Evolutionary conservation across 768 basidiomycete genomes (phyloP).

Genomic region (Boletus sp.): DNA sequence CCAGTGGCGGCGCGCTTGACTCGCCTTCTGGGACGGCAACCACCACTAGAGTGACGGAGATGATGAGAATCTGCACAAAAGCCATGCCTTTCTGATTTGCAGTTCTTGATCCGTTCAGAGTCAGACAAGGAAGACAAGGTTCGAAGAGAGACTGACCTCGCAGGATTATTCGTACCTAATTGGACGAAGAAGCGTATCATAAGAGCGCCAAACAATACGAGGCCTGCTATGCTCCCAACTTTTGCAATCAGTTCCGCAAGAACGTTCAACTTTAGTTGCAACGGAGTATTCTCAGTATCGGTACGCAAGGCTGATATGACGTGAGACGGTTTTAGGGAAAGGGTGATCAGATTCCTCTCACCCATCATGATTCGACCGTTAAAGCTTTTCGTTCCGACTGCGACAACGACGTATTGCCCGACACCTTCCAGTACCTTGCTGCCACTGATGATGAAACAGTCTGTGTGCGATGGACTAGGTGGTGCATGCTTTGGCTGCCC

Average conservation of each 20-base stretch:
- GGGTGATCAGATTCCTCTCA: slow-evolving; percentile 34
- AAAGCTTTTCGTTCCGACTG: slow-evolving; percentile 90
- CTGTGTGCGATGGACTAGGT: slow-evolving; percentile 52
- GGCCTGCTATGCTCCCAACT: slow-evolving; percentile 77
- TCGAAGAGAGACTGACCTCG: slow-evolving; percentile 39
- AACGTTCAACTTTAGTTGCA: slow-evolving; percentile 88
- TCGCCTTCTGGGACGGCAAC: slow-evolving; percentile 83
- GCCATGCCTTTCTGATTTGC: slow-evolving; percentile 81
- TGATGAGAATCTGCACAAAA: slow-evolving; percentile 92
- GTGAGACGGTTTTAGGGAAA: not conserved
- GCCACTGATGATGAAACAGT: slow-evolving; percentile 91
- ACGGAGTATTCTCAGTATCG: slow-evolving; percentile 84
- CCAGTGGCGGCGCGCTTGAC: slow-evolving; percentile 1
- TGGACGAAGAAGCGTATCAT: slow-evolving; percentile 97
- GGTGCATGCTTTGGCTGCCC: slow-evolving; percentile 13
- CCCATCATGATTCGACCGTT: slow-evolving; percentile 98
- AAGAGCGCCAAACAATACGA: slow-evolving; percentile 74
- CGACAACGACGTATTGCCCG: slow-evolving; percentile 87
- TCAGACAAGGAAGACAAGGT: slow-evolving; percentile 2
- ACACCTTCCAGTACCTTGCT: slow-evolving; percentile 94
- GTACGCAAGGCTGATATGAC: slow-evolving; percentile 67
- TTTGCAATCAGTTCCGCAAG: slow-evolving; percentile 97
- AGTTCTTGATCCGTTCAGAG: slow-evolving; percentile 39
- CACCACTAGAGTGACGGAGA: slow-evolving; percentile 87
- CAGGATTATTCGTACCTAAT: slow-evolving; percentile 58